These are phyloP conservation scores for Cryphonectria japonica DNA, from an alignment of 2,329 filamentous ascomycete genomes.

Conservation along the genomic window DNA sequence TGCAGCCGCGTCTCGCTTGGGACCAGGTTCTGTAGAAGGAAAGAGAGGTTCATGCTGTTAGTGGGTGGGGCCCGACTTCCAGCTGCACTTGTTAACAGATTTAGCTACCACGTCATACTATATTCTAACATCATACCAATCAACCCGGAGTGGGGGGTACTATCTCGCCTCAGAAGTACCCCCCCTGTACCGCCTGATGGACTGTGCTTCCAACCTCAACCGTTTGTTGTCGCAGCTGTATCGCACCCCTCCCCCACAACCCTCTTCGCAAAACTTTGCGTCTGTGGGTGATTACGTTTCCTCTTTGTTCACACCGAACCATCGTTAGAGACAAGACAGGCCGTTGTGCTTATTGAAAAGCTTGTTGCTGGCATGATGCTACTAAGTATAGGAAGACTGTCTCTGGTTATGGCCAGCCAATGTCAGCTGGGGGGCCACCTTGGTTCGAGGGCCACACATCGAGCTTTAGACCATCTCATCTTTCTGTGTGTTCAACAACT, in stretches of 20 bases:
- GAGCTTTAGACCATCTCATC: not conserved
- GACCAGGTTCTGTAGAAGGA: conserved; percentile 2
- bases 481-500: not conserved
- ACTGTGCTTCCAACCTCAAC: conserved; percentile 5
- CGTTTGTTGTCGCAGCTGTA: conserved; percentile 7
- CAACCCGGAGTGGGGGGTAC: not conserved
- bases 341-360: not conserved
- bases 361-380: not conserved
- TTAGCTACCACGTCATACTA: not conserved
- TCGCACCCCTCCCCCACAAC: not conserved
- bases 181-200: not conserved
- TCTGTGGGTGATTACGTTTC: not conserved
- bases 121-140: conserved; percentile 11
- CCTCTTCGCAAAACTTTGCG: not conserved
- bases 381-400: not conserved
- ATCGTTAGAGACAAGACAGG: not conserved
- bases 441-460: not conserved
- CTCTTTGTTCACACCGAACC: not conserved
- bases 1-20: conserved; percentile 28
- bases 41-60: conserved; percentile 14
- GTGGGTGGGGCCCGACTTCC: not conserved
- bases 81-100: not conserved
- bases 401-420: not conserved
- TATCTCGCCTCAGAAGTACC: conserved; percentile 7
- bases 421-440: not conserved